These are phyloP conservation scores for Collybiopsis confluens DNA, from an alignment of 768 basidiomycete species.

Conservation along the genomic window DNA sequence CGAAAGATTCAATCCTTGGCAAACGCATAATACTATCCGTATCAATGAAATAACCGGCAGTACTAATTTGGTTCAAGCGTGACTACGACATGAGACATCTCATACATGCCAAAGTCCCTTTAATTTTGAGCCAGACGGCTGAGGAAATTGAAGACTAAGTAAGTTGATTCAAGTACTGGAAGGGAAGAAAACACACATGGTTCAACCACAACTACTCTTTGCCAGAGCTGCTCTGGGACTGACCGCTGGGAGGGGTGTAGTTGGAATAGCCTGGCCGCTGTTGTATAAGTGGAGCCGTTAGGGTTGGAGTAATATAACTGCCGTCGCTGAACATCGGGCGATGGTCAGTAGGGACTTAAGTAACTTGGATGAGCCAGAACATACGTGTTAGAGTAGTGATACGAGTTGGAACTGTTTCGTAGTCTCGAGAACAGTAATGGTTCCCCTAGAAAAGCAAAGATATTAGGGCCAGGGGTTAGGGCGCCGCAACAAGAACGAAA, in stretches of 20 bases:
- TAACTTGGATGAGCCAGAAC: not conserved
- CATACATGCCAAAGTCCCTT: too few relatives aligned
- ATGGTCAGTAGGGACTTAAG: not conserved
- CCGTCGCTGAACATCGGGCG: conserved; percentile 34
- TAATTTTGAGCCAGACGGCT: too few relatives aligned
- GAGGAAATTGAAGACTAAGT: conserved; percentile 44
- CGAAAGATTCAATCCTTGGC: too few relatives aligned
- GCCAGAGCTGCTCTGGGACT: conserved; percentile 11
- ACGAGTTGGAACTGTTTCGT: conserved; percentile 27
- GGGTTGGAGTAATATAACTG: conserved; percentile 43
- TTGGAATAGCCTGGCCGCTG: conserved; percentile 28
- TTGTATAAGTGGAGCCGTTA: conserved; percentile 41
- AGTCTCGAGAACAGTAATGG: conserved; percentile 38
- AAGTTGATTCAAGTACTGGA: too few relatives aligned
- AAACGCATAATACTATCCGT: too few relatives aligned
- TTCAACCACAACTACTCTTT: not conserved
- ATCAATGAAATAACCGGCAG: too few relatives aligned
- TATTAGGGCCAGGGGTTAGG: not conserved
- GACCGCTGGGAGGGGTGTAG: conserved; percentile 35
- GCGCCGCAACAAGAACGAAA: not conserved
- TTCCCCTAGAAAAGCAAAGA: conserved; percentile 32
- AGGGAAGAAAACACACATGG: too few relatives aligned
- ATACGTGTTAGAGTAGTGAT: conserved; percentile 43
- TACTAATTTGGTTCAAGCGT: too few relatives aligned
- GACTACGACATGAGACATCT: too few relatives aligned